These are phyloP conservation scores for Penicillium aurantiogriseum DNA, from an alignment of 2,329 filamentous ascomycete species.

Conservation along the genomic window DNA sequence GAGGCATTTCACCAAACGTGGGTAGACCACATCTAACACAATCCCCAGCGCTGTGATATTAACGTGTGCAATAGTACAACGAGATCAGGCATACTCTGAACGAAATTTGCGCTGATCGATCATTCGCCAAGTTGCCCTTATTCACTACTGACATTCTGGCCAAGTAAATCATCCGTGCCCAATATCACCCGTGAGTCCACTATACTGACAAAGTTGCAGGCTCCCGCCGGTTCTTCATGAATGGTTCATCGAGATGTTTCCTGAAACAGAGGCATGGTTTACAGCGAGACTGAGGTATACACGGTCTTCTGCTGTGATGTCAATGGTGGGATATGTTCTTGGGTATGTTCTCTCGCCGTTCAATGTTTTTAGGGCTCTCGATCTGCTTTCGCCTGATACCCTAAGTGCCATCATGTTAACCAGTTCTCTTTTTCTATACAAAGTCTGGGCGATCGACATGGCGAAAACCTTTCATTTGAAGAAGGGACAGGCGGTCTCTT, in stretches of 20 bases:
- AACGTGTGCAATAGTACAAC: slow-evolving; percentile 54
- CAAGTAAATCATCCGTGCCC: slow-evolving; percentile 31
- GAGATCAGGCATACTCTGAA: slow-evolving; percentile 60
- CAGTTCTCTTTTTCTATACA: neutral
- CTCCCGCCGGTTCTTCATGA: slow-evolving; percentile 84
- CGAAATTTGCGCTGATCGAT: slow-evolving; percentile 61
- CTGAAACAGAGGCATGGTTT: slow-evolving; percentile 91
- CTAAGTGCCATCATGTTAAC: neutral
- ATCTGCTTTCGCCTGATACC: neutral
- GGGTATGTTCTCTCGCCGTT: slow-evolving; percentile 45
- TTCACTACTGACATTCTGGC: slow-evolving; percentile 66
- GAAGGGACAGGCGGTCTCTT: slow-evolving; percentile 91
- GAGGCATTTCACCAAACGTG: slow-evolving; percentile 60
- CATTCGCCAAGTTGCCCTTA: slow-evolving; percentile 59
- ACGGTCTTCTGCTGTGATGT: slow-evolving; percentile 95
- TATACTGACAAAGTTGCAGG: slow-evolving; percentile 32
- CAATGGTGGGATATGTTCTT: slow-evolving; percentile 96
- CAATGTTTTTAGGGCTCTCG: neutral
- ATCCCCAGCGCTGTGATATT: neutral
- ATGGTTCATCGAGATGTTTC: slow-evolving; percentile 96
- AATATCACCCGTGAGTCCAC: neutral
- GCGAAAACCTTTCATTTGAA: slow-evolving; percentile 94
- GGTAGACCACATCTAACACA: slow-evolving; percentile 13
- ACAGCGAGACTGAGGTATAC: slow-evolving; percentile 84
- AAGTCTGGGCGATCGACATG: slow-evolving; percentile 86